A percentile compares a stretch with the other conserved stretches of the same genome.
Evolutionary conservation across 495 filamentous ascomycete genomes (phyloP).

Genomic region (Annulohypoxylon stygium): DNA sequence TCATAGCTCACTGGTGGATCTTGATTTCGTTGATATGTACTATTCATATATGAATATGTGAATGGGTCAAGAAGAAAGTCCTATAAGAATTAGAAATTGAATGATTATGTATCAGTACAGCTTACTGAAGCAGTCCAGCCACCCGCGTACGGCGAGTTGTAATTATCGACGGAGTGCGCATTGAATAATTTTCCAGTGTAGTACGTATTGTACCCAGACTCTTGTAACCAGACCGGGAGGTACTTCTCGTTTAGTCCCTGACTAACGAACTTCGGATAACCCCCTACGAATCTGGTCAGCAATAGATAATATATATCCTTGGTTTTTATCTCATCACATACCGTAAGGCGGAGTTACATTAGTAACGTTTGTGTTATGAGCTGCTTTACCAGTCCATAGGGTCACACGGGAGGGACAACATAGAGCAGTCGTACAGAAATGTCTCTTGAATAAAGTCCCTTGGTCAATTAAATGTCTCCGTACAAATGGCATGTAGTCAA

Average conservation of each 20-base stretch:
- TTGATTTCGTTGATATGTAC: slow-evolving; percentile 73
- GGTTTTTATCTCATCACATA: slow-evolving; percentile 37
- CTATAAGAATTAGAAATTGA: slow-evolving; percentile 26
- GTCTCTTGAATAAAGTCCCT: slow-evolving; percentile 68
- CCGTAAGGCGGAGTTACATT: slow-evolving; percentile 74
- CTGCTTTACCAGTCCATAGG: slow-evolving; percentile 73
- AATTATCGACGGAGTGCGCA: slow-evolving; percentile 69
- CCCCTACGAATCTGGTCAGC: slow-evolving; percentile 58
- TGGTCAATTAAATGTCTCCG: slow-evolving; percentile 64
- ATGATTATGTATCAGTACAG: not conserved
- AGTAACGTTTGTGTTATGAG: slow-evolving; percentile 83
- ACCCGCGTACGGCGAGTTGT: slow-evolving; percentile 66
- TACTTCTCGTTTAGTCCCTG: slow-evolving; percentile 76
- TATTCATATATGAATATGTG: slow-evolving; percentile 79
- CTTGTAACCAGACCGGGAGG: slow-evolving; percentile 77
- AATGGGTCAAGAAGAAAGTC: slow-evolving; percentile 80
- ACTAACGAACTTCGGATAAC: slow-evolving; percentile 76
- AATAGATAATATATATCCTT: not conserved
- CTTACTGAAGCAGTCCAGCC: slow-evolving; percentile 67
- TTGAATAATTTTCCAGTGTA: slow-evolving; percentile 83
- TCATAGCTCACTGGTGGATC: slow-evolving; percentile 69
- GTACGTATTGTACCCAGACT: slow-evolving; percentile 78
- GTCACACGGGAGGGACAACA: slow-evolving; percentile 75
- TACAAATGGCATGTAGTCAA: slow-evolving; percentile 69
- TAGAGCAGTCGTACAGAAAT: slow-evolving; percentile 73